Evolutionary conservation across 2,329 filamentous ascomycete species (phyloP), one percentile per base, ranked within the genome.

Genomic region (Calonectria pteridis): DNA sequence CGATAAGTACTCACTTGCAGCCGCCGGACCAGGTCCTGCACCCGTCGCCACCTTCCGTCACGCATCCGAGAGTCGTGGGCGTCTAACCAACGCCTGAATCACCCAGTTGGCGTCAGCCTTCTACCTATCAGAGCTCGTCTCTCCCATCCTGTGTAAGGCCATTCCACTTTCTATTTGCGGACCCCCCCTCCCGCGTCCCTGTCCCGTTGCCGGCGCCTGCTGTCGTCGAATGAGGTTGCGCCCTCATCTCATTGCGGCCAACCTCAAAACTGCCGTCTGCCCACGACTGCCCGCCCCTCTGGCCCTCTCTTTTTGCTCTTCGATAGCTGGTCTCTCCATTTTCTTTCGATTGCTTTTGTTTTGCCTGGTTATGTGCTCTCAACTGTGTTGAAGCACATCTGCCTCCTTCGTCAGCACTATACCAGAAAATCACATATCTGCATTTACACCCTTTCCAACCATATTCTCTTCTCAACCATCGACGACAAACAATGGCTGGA

Each of bases 291-390:
- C 77, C 80, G 81, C 77, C 77, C 80, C 77, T 80, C 77, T 81
- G 78, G 81, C 80, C 76, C 75, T 79, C 70, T 83, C 82, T 87
- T 84, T 80, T 80, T 84, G 76, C 81, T 83, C 83, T 82, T 86
- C 86, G 87, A 86, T 86, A 91, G 89, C 89, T 91, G 89, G 89
- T 84, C 89, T 91, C 88, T 85, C 81, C 83, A 77, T 83, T 77
- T 82, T 83, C 79, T 83, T 76, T 77, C 83, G 80, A 80, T 84
- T 84, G 79, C 77, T 81, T 85, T 79, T 80, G 79, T 84, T 78
- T 69, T 63, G 73, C 33, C 35, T 72, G 46, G 65, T 69, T 72
- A 73, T 80, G 76, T 72, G 74, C 68, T 69, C 75, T 80, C 66
- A 75, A 80, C 79, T 78, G 79, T 66, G 79, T 81, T 76, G 74